phyloP scores from a whole-genome alignment of 805 yeast species.

The Wickerhamomyces sydowiorum region DNA sequence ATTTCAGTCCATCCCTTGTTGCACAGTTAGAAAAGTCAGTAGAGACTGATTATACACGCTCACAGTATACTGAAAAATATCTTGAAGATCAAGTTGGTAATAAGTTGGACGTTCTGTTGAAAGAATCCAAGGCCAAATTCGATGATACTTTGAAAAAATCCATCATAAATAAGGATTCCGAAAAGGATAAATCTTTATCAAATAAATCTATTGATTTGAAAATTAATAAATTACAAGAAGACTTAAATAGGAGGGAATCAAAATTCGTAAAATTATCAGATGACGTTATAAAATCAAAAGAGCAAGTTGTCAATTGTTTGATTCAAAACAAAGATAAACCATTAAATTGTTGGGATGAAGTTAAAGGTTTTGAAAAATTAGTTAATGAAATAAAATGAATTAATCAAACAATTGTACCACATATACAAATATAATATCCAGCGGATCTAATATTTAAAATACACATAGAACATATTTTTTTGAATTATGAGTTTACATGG shows the following conservation, averaged over 20 bases:
- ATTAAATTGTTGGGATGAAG: conserved; percentile 79
- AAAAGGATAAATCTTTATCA: conserved; percentile 25
- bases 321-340: conserved; percentile 54
- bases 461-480: too few species aligned
- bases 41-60: conserved; percentile 68
- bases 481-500: too few species aligned
- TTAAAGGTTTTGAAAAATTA: conserved; percentile 57
- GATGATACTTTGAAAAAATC: conserved; percentile 42
- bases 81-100: conserved; percentile 60
- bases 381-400: conserved; percentile 39
- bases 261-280: conserved; percentile 29
- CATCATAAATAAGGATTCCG: conserved; percentile 28
- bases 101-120: conserved; percentile 49
- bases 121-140: conserved; percentile 44
- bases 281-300: conserved; percentile 41
- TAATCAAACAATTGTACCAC: background rate
- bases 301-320: conserved; percentile 52
- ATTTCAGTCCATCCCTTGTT: conserved; percentile 58
- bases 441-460: too few species aligned
- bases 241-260: conserved; percentile 30
- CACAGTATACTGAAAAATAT: conserved; percentile 60
- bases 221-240: conserved; percentile 30
- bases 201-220: conserved; percentile 34
- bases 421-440: too few species aligned
- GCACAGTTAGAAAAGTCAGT: conserved; percentile 55